A percentile compares a stretch with the other conserved stretches of the same genome.
Conservation (phyloP, 805 yeast genomes). For the Ogataea methylovora region DNA sequence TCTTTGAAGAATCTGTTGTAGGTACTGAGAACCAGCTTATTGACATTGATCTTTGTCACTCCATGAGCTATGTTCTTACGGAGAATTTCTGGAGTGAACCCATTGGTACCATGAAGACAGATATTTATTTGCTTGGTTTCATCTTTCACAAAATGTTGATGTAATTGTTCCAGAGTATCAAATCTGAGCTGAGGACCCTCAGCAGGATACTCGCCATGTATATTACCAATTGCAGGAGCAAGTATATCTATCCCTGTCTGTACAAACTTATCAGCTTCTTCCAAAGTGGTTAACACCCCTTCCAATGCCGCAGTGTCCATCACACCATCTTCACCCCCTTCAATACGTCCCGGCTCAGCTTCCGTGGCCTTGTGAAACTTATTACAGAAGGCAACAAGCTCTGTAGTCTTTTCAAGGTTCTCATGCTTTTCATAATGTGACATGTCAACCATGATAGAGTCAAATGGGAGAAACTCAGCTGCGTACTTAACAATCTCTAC, state of each 20-base stretch:
- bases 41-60: conserved; percentile 26
- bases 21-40: conserved; percentile 21
- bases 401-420: conserved; percentile 21
- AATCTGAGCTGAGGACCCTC: conserved; percentile 23
- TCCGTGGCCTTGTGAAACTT: conserved; percentile 25
- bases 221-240: conserved; percentile 31
- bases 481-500: conserved; percentile 20
- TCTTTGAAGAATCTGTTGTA: conserved; percentile 17
- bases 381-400: conserved; percentile 23
- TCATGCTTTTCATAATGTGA: conserved; percentile 28
- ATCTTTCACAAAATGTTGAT: conserved; percentile 5
- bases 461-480: conserved; percentile 27
- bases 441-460: conserved; percentile 33
- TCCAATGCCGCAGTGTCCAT: conserved; percentile 18
- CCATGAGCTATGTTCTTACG: conserved; percentile 20
- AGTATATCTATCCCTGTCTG: conserved; percentile 28
- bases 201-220: conserved; percentile 29
- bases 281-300: conserved; percentile 26
- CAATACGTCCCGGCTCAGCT: conserved; percentile 32
- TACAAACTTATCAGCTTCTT: conserved; percentile 23
- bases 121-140: conserved; percentile 6
- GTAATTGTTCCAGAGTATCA: conserved; percentile 20
- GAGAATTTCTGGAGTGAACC: conserved; percentile 21
- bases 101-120: conserved; percentile 30
- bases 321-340: conserved; percentile 32